Evolutionary conservation across 208 protist species (phyloP).

Genomic region (Trypanosoma boissoni): DNA sequence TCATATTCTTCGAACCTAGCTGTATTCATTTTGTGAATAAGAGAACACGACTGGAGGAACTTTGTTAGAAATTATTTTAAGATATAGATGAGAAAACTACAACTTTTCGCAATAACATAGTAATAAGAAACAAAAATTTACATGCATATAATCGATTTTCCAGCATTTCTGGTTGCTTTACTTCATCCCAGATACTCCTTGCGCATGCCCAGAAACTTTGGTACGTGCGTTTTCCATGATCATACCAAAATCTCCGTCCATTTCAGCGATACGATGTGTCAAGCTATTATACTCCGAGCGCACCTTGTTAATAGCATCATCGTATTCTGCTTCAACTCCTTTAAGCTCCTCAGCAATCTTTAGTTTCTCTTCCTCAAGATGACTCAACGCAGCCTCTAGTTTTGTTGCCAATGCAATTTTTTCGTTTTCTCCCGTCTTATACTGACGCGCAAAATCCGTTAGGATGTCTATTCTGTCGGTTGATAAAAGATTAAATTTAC

Average conservation of each 20-base stretch:
- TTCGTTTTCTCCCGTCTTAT: slow-evolving; percentile 76
- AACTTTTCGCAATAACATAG: slow-evolving; percentile 3
- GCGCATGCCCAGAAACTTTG: neutral
- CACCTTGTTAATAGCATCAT: slow-evolving; percentile 58
- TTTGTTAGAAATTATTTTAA: too few relatives aligned
- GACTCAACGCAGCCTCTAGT: slow-evolving; percentile 53
- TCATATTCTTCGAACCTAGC: slow-evolving; percentile 14
- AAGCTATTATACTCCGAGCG: slow-evolving; percentile 60
- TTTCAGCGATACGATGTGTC: slow-evolving; percentile 51
- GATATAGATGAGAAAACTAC: neutral
- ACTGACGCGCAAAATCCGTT: slow-evolving; percentile 78
- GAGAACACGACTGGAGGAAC: too few relatives aligned
- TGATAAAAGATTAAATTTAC: slow-evolving; percentile 28
- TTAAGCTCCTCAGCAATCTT: slow-evolving; percentile 52
- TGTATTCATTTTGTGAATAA: slow-evolving; percentile 10
- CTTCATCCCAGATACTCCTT: neutral
- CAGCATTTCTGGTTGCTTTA: too few relatives aligned
- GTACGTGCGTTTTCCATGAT: slow-evolving; percentile 39
- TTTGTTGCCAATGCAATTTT: slow-evolving; percentile 48
- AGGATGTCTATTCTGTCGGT: slow-evolving; percentile 78
- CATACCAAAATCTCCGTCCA: slow-evolving; percentile 82
- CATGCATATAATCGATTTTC: too few relatives aligned
- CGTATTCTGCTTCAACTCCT: slow-evolving; percentile 43
- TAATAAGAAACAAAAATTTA: slow-evolving; percentile 1
- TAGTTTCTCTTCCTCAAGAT: slow-evolving; percentile 59